Evolutionary conservation across 345 rosid genomes (phyloP).

Genomic region (Eucalyptus cloeziana): DNA sequence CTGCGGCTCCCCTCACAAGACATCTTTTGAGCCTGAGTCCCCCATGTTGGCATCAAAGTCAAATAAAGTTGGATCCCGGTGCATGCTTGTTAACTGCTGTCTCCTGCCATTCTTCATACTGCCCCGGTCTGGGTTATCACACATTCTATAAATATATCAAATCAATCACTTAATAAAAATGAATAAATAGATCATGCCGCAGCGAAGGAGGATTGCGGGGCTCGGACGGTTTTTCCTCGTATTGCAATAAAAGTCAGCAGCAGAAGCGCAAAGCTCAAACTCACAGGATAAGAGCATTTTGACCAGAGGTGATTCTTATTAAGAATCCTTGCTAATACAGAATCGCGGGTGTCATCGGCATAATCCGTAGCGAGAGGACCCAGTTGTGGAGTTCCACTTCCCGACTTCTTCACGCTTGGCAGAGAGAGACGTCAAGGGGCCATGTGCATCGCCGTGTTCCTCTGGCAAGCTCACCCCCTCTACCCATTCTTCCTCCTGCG

Average conservation of each 20-base stretch:
- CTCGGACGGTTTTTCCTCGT: background rate
- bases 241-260: background rate
- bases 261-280: background rate
- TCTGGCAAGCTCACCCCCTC: slow-evolving; percentile 70
- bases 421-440: background rate
- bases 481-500: slow-evolving; percentile 56
- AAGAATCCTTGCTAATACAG: background rate
- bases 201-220: background rate
- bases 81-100: no score
- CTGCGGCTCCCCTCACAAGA: no score
- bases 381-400: background rate
- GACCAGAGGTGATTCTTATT: background rate
- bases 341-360: background rate
- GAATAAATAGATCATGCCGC: background rate
- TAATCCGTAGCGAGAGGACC: background rate
- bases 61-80: no score
- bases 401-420: background rate
- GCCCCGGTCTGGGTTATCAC: rapidly evolving
- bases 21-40: no score
- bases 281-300: background rate
- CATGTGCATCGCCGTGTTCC: slow-evolving; percentile 53
- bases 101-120: rapidly evolving
- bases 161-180: no score
- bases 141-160: no score
- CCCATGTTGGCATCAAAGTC: no score